These are phyloP conservation scores for Coelastrella sp. DNA, from an alignment of 139 green algal genomes.

Conservation along the genomic window DNA sequence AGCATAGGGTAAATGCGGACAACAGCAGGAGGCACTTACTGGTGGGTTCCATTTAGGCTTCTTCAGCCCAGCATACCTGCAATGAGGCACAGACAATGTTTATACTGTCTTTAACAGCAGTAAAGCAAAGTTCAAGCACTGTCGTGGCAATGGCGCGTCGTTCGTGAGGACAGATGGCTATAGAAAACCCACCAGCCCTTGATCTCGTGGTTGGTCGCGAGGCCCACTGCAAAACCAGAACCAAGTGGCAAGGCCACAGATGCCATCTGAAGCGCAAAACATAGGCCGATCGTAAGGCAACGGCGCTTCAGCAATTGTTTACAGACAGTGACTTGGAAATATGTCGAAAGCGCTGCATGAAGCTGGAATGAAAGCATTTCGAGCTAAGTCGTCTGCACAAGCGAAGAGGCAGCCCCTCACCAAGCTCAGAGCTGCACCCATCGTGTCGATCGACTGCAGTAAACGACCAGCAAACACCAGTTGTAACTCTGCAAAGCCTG, in stretches of 20 bases:
- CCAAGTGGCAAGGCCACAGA: conserved; percentile 48
- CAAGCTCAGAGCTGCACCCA: conserved; percentile 22
- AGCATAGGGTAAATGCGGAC: neutral
- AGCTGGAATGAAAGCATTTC: too few relatives aligned
- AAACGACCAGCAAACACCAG: too few relatives aligned
- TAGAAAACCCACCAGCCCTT: conserved; percentile 42
- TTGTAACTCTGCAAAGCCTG: too few relatives aligned
- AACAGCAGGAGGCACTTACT: conserved; percentile 12
- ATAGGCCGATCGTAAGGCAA: neutral
- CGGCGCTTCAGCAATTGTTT: neutral
- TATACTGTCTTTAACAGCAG: too few relatives aligned
- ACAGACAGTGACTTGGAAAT: neutral
- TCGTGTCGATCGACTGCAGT: neutral
- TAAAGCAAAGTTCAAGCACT: too few relatives aligned
- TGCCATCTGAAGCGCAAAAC: conserved; percentile 14
- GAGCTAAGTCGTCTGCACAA: neutral
- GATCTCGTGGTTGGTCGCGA: conserved; percentile 17
- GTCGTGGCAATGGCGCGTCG: neutral
- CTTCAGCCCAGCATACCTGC: conserved; percentile 59
- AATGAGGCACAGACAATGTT: neutral
- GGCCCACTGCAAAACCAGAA: conserved; percentile 33
- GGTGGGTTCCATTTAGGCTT: conserved; percentile 62
- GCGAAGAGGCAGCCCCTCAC: neutral
- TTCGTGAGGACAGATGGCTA: neutral
- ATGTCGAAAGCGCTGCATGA: too few relatives aligned